Evolutionary conservation across 1,284 basidiomycete genomes (phyloP), one percentile per base, ranked within the genome.

Genomic region (Thecaphora frezii): DNA sequence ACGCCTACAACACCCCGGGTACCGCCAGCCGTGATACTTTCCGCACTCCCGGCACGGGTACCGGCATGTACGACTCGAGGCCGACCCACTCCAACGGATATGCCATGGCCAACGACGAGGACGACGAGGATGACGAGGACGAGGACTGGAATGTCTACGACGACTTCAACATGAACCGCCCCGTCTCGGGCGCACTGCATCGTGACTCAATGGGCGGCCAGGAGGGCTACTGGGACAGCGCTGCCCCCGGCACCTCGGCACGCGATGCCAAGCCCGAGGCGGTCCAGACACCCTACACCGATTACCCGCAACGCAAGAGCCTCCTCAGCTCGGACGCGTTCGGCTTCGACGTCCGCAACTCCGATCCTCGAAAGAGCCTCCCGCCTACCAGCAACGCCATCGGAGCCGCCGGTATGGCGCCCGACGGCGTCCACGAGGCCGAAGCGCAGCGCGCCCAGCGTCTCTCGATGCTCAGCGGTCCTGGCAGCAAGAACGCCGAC

Each of bases 61-160:
- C 33, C 4, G 56, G 53, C 8, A 36, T 48, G 0, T 59, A 64
- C 48, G 51, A 57, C 46, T 28, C 53, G 8, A 44, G 42, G 30
- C 43, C 44, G 2, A 52, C 57, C 59, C 56, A 63, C 26, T 51
- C 60, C 12, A 43, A 63, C 30, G 56, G 51, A 13, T 67, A 67
- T 33, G 56, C 58, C n/a, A 44, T 25, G 12, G 52, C 55, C 12
- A 47, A 48, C n/a, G 51, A 46, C 18, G 49, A 66, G 1, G 63
- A 63, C 4, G 67, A 66, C 0, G 67, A 63, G 1, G 67, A 70
- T 5, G 51, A 65, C 4, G 60, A 64, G 3, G 70, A 69, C 13
- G 55, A 71, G 19, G 66, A 71, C 39, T 74, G 73, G 73, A 73
- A 74, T 42, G 71, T 74, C 16, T 74, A 74, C 46, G 73, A 74